phyloP scores from a whole-genome alignment of 306 rosid species.

The Prinsepia uniflora region DNA sequence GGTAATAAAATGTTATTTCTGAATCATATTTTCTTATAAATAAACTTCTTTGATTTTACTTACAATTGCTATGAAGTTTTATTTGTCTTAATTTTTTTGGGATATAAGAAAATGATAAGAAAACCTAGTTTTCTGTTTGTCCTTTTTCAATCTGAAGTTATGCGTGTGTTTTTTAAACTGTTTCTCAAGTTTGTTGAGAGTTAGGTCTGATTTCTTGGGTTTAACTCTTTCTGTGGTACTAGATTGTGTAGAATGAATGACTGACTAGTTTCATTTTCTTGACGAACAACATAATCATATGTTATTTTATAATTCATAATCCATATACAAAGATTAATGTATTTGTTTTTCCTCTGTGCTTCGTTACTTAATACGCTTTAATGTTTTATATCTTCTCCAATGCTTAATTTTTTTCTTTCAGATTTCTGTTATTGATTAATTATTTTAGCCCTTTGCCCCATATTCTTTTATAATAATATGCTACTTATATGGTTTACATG shows the following conservation, averaged over 20 bases:
- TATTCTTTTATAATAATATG: not conserved
- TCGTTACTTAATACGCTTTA: not conserved
- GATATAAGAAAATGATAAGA: not conserved
- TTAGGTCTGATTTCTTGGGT: slow-evolving; percentile 11
- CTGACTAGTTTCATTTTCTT: not conserved
- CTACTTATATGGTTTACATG: not conserved
- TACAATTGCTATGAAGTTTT: not conserved
- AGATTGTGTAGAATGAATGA: slow-evolving; percentile 15
- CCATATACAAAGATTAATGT: not conserved
- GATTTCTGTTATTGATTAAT: not conserved
- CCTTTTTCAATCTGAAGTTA: slow-evolving; percentile 1
- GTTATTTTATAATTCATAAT: not conserved
- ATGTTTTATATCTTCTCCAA: not conserved
- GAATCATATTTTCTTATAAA: not conserved
- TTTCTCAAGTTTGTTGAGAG: slow-evolving; percentile 20
- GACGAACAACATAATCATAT: too few species aligned
- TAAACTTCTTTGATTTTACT: not conserved
- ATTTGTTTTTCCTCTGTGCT: not conserved
- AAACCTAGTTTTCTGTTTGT: slow-evolving; percentile 9
- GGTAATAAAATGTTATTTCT: not conserved
- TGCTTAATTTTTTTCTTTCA: too few species aligned
- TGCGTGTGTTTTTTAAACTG: not conserved
- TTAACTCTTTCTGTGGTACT: slow-evolving; percentile 22
- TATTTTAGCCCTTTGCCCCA: not conserved
- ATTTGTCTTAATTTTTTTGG: not conserved